phyloP scores from a whole-genome alignment of 1,139 yeast species.

The Nakaseomyces sp. region DNA sequence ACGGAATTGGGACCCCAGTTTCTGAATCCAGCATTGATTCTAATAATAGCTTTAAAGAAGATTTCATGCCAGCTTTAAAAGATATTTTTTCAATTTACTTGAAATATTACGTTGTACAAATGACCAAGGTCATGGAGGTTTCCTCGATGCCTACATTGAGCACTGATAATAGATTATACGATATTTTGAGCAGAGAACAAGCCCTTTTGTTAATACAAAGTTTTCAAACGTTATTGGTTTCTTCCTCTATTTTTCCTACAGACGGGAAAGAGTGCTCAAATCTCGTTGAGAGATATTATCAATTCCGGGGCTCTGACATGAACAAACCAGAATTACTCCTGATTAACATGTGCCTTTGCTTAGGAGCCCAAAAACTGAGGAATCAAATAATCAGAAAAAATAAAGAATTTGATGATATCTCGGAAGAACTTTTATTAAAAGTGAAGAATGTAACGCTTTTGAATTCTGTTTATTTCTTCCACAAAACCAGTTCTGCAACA shows the following conservation, averaged over 20 bases:
- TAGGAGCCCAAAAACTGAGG: conserved; percentile 16
- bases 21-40: conserved; percentile 6
- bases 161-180: conserved; percentile 10
- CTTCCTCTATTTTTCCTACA: conserved; percentile 5
- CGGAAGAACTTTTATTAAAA: conserved; percentile 14
- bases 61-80: conserved; percentile 13
- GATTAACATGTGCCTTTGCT: conserved; percentile 19
- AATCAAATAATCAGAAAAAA: conserved; percentile 16
- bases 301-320: conserved; percentile 10
- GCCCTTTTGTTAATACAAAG: conserved; percentile 8
- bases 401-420: conserved; percentile 15
- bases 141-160: conserved; percentile 9
- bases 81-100: conserved; percentile 13
- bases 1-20: neutral
- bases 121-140: conserved; percentile 16
- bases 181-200: conserved; percentile 15
- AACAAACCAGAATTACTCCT: conserved; percentile 23
- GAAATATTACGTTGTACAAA: conserved; percentile 20
- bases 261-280: conserved; percentile 5
- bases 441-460: conserved; percentile 9
- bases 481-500: conserved; percentile 19
- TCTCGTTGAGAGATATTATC: conserved; percentile 18
- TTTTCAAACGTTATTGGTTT: conserved; percentile 7
- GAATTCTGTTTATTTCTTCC: conserved; percentile 24
- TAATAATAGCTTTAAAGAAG: conserved; percentile 8